Conservation (phyloP, 2,329 filamentous ascomycete species). For the Talaromyces sp. region DNA sequence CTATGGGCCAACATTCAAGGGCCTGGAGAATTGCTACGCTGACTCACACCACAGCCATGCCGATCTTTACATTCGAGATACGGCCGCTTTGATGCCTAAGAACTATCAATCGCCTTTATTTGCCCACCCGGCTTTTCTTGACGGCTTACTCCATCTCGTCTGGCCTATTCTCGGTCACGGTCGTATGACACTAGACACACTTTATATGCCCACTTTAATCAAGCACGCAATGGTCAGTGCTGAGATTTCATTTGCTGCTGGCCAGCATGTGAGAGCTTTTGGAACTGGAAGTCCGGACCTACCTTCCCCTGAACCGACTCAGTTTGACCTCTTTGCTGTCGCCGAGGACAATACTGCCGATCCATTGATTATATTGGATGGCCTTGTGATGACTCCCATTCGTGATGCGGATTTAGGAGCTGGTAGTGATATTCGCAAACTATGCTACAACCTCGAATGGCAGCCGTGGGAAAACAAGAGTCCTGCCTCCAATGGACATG, state of each 20-base stretch:
- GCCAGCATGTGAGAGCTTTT: constrained; percentile 22
- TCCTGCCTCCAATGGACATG: background rate
- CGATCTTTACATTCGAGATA: constrained; percentile 44
- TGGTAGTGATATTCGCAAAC: constrained; percentile 16
- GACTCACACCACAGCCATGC: constrained; percentile 28
- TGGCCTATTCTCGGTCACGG: constrained; percentile 36
- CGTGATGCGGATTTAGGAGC: constrained; percentile 19
- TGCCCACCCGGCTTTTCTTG: constrained; percentile 49
- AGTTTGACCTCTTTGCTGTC: constrained; percentile 19
- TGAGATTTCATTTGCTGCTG: constrained; percentile 20
- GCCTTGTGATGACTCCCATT: constrained; percentile 27
- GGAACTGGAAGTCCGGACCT: constrained; percentile 17
- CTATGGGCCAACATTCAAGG: constrained; percentile 54
- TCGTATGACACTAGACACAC: constrained; percentile 27
- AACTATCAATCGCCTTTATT: constrained; percentile 44
- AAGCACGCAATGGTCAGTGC: constrained; percentile 26
- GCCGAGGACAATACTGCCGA: constrained; percentile 20
- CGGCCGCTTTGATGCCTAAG: constrained; percentile 46
- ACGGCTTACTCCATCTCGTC: constrained; percentile 32
- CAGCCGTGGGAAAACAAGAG: constrained; percentile 18
- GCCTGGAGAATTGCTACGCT: constrained; percentile 47
- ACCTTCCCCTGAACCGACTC: constrained; percentile 9
- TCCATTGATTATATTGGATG: constrained; percentile 24
- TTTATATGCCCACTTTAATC: constrained; percentile 36
- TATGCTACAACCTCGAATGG: constrained; percentile 28